Base-by-base conservation (phyloP, 257 asterid species). In the Solanum paucissectum region DNA sequence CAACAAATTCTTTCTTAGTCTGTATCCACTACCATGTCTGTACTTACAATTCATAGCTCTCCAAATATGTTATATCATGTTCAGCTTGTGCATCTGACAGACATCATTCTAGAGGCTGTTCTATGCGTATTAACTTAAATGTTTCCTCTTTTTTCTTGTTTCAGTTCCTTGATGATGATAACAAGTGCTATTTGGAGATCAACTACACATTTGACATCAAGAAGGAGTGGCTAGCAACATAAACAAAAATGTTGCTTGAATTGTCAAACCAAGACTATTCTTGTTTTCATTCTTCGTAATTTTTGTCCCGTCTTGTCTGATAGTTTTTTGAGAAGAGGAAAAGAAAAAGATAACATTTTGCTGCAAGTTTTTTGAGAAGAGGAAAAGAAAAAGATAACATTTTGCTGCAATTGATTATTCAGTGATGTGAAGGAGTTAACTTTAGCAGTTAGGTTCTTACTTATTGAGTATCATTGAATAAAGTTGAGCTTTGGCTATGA, bases 161-260 rank as follows among this genome's bases (percentile, higher is more conserved):
- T 84, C 94, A 94, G 95, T 94, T 94, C 25, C 92, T 93, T 77
- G 96, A 94, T 64, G 98, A 94, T 86, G 98, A 94, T 85, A 92
- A 92, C 86, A 93, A 93, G 88, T 91, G 96, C 91, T 92, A 93
- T 86, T 74, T 94, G 90, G 96, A 94, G 87, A 94, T 93, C 88
- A 92, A 90, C 90, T 94, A 93, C 88, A 91, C 91, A 21, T 94
- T 94, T 64, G 96, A 94, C 85, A 92, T 94, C 89, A 94, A 92
- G 91, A 94, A 92, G 88, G 96, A 94, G 18, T 93, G 98, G 98
- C 82, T 18, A 32, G 87, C 58, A 68, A 66, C 87, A 66, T 85
- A 82, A 49, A 49, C n/a, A 49, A 32, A 49, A 42, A 82, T 18
- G 69, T 49, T 82, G 40, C 86, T 82, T 29, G 44, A 82, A 82